phyloP scores from a whole-genome alignment of 306 rosid genomes.

The Fragaria nilgerrensis region DNA sequence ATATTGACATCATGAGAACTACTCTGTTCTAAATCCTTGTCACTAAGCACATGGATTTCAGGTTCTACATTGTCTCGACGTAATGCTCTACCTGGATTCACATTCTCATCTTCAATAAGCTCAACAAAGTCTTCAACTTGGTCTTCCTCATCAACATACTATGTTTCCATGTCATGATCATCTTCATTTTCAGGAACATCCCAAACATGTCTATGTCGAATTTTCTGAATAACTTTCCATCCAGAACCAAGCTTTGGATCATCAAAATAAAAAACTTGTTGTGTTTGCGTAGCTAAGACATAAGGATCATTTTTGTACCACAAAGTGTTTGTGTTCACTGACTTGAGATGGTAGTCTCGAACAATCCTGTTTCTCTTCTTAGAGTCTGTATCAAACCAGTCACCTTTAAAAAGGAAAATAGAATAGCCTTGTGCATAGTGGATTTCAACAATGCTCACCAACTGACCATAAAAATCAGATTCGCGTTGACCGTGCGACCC shows the following conservation, averaged over 20 bases:
- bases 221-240: constrained; percentile 5
- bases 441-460: not conserved
- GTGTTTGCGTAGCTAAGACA: not conserved
- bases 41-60: not conserved
- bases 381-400: constrained; percentile 7
- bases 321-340: not conserved
- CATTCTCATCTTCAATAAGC: not conserved
- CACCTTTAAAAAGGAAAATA: not conserved
- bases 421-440: not conserved
- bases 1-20: not conserved
- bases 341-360: not conserved
- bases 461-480: not conserved
- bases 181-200: not conserved
- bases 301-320: not conserved
- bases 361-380: not conserved
- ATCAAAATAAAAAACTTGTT: constrained; percentile 4
- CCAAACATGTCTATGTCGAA: not conserved
- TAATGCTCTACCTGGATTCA: not conserved
- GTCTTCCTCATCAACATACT: not conserved
- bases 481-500: not conserved
- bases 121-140: not conserved
- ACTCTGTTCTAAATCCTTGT: not conserved
- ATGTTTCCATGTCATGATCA: not conserved
- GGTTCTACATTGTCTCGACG: not conserved
- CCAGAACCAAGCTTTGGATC: not conserved